Evolutionary conservation across 495 filamentous ascomycete species (phyloP).

Genomic region (Neurospora sp.): DNA sequence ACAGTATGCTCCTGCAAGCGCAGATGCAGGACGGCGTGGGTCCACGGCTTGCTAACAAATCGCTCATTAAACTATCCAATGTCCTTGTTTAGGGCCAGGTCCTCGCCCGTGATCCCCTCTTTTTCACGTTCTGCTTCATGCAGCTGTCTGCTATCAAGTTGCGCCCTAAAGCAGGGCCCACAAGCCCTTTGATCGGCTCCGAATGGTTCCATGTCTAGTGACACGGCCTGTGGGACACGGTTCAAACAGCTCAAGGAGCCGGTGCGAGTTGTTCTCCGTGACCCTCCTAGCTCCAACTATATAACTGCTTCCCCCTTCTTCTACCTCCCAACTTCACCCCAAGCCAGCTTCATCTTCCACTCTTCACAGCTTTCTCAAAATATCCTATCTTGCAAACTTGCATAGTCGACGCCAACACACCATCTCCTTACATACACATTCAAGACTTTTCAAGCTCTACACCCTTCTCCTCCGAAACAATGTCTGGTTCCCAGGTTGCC

Average conservation of each 20-base stretch:
- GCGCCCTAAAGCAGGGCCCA: background rate
- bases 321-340: background rate
- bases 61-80: background rate
- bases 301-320: background rate
- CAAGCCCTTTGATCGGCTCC: background rate
- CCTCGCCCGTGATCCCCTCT: background rate
- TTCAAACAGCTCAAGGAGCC: background rate
- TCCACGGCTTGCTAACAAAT: background rate
- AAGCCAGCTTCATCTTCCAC: background rate
- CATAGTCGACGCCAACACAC: background rate
- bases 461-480: background rate
- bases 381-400: background rate
- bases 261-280: background rate
- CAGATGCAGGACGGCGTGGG: background rate
- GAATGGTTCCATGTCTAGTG: background rate
- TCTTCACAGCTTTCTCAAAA: background rate
- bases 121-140: background rate
- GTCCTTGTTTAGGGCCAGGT: background rate
- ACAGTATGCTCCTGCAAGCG: background rate
- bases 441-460: conserved; percentile 1
- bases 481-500: background rate
- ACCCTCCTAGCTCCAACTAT: background rate
- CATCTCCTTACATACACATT: background rate
- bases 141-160: background rate
- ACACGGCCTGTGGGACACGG: background rate